Base-by-base conservation (phyloP, 306 rosid genomes). In the Malus orientalis region DNA sequence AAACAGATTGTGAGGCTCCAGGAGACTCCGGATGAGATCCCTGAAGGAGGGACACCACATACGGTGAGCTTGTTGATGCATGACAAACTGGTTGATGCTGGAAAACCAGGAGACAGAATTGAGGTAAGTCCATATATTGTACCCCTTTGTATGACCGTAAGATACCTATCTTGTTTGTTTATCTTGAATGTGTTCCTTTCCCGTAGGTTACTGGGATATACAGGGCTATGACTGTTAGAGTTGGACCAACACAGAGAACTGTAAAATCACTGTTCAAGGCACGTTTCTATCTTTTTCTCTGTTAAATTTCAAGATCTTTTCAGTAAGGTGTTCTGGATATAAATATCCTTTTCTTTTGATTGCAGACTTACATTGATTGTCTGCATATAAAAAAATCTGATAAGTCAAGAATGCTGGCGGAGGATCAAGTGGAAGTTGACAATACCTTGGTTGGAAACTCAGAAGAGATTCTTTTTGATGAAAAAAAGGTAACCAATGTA, bases 1-100 rank as follows among this genome's bases (percentile, higher is more conserved):
- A 95, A 92, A 88, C 97, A 95, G 85, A 95, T 95, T 81, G 99
- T 95, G 85, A 86, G 92, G 89, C 90, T 95, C 72, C 99, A 95
- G 84, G 97, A 95, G 91, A 95, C 97, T 36, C 99, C 97, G 65
- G 97, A 95, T 60, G 97, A 95, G 83, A 95, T 95, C 54, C 99
- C 97, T 27, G 99, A 95, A 36, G 99, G 99, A 76, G 99, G 99
- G 64, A 95, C 99, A 42, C 97, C 99, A 36, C 99, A 95, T 86
- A 92, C 97, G 3, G 99, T 95, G 67, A 95, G 97, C 86, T 82
- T 95, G 90, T 86, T 95, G 84, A 77, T 95, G 97, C 97, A 95
- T 71, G 97, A 90, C 88, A 92, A 92, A 83, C 89, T 95, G 80
- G 99, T 95, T 71, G 99, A 95, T 83, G 63, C 87, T 73, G 97